These are phyloP conservation scores for Crithidia fasciculata DNA, from an alignment of 208 protist species.

Conservation along the genomic window DNA sequence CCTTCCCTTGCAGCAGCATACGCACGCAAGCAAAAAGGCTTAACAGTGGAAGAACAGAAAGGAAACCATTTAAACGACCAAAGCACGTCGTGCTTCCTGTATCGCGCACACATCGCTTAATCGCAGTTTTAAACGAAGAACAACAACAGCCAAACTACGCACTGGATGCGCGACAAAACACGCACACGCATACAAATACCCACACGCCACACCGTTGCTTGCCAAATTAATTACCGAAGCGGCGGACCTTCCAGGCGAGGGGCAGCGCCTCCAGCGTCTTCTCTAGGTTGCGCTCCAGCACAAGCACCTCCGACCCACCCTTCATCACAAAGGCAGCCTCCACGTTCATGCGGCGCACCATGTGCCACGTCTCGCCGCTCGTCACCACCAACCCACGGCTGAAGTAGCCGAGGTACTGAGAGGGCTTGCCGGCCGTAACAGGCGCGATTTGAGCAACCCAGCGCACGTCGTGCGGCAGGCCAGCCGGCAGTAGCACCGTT, in stretches of 20 bases:
- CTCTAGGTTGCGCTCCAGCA: slow-evolving; percentile 86
- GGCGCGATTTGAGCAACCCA: slow-evolving; percentile 41
- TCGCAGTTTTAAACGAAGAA: neutral
- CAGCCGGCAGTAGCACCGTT: slow-evolving; percentile 21
- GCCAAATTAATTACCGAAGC: slow-evolving; percentile 81
- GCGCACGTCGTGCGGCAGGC: slow-evolving; percentile 52
- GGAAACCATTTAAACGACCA: too few relatives aligned
- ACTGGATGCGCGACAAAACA: neutral
- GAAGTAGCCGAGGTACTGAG: slow-evolving; percentile 63
- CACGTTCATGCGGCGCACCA: slow-evolving; percentile 64
- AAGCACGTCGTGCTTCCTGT: too few relatives aligned
- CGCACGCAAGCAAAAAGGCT: too few relatives aligned
- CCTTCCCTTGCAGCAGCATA: too few relatives aligned
- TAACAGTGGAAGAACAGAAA: too few relatives aligned
- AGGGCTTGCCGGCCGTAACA: neutral
- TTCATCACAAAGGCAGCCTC: slow-evolving; percentile 75
- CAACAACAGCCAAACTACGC: too few relatives aligned
- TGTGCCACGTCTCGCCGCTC: slow-evolving; percentile 61
- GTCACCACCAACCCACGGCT: slow-evolving; percentile 72
- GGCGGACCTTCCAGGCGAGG: slow-evolving; percentile 90
- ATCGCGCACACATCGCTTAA: too few relatives aligned
- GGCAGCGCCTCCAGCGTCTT: slow-evolving; percentile 79
- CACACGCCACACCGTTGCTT: slow-evolving; percentile 17
- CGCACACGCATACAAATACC: slow-evolving; percentile 12
- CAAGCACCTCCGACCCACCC: slow-evolving; percentile 53